phyloP scores from a whole-genome alignment of 305 asterid species.

The Fraxinus greggii region DNA sequence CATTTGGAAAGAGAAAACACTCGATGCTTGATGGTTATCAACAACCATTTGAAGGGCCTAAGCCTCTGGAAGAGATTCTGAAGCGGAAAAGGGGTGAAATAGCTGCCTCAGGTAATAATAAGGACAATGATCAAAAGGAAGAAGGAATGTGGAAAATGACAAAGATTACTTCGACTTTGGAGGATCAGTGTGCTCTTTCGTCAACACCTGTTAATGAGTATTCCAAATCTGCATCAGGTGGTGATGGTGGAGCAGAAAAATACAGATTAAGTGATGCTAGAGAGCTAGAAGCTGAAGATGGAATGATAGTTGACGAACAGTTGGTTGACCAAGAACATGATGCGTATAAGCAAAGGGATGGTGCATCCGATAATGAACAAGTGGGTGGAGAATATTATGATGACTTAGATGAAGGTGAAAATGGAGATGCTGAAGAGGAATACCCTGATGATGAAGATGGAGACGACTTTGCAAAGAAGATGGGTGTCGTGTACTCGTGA shows the following conservation, averaged over 20 bases:
- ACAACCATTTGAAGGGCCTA: slow-evolving; percentile 75
- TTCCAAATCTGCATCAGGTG: slow-evolving; percentile 24
- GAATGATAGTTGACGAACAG: slow-evolving; percentile 39
- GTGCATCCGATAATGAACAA: slow-evolving; percentile 58
- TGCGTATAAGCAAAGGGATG: slow-evolving; percentile 48
- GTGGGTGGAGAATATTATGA: slow-evolving; percentile 58
- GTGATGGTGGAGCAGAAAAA: slow-evolving; percentile 28
- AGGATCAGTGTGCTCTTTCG: slow-evolving; percentile 6
- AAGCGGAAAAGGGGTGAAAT: slow-evolving; percentile 67
- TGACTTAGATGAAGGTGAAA: slow-evolving; percentile 59
- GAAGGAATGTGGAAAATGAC: slow-evolving; percentile 18
- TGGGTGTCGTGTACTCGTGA: slow-evolving; percentile 64
- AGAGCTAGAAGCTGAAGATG: slow-evolving; percentile 50
- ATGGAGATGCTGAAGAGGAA: slow-evolving; percentile 56
- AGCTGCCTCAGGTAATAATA: slow-evolving; percentile 21
- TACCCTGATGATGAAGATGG: slow-evolving; percentile 60
- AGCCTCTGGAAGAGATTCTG: slow-evolving; percentile 75
- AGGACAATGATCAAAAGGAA: slow-evolving; percentile 30
- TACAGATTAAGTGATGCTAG: slow-evolving; percentile 17
- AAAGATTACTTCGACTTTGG: background rate
- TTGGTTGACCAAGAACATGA: slow-evolving; percentile 43
- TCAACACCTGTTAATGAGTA: slow-evolving; percentile 11
- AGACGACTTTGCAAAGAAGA: slow-evolving; percentile 79
- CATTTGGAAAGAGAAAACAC: slow-evolving; percentile 68
- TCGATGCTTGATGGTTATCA: slow-evolving; percentile 36